Evolutionary conservation across 2,329 filamentous ascomycete genomes (phyloP), one percentile per base, ranked within the genome.

Genomic region (Xylaria sp.): DNA sequence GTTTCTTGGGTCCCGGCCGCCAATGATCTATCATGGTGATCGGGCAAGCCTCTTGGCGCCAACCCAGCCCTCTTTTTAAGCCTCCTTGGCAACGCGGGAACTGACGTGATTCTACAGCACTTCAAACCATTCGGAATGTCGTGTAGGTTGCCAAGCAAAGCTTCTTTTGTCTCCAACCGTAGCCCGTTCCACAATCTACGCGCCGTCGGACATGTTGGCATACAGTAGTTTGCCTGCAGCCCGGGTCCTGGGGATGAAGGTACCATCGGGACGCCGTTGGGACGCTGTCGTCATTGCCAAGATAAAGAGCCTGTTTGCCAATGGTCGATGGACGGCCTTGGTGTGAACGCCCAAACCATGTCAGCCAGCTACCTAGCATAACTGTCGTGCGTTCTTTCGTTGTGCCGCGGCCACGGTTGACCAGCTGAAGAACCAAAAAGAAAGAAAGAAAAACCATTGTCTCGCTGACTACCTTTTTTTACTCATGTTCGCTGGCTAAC

Each of bases 41-140:
- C 40, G 48, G 59, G 65, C 64, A 58, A 62, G 61, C 57, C 55
- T 73, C 72, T 74, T 74, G 72, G 72, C 72, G 70, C 70, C 71
- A 71, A 71, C 68, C 69, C 68, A 67, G 54, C 70, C 63, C 65
- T 69, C 65, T 67, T 64, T 64, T 64, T 71, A 69, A 67, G 67
- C 61, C 66, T 62, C 64, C 72, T 74, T 74, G 72, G 72, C 72
- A 70, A 62, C 47, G 43, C 61, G 53, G 58, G 52, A 63, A 68
- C 72, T 74, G 68, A 74, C 71, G 66, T 70, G 66, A 66, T 59
- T 68, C 62, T 66, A 71, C 65, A 74, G 72, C 72, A 72, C 72
- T 74, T 68, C 71, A 73, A 70, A 63, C 71, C 66, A 66, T 74
- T 66, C 72, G 71, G 65, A 74, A 74, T 72, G 72, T 73, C 63